Percentiles rank a stretch among this genome's conserved stretches.
These are phyloP conservation scores for sweet orange (Citrus sinensis) DNA, from an alignment of 345 rosid genomes.

Conservation along the genomic window DNA sequence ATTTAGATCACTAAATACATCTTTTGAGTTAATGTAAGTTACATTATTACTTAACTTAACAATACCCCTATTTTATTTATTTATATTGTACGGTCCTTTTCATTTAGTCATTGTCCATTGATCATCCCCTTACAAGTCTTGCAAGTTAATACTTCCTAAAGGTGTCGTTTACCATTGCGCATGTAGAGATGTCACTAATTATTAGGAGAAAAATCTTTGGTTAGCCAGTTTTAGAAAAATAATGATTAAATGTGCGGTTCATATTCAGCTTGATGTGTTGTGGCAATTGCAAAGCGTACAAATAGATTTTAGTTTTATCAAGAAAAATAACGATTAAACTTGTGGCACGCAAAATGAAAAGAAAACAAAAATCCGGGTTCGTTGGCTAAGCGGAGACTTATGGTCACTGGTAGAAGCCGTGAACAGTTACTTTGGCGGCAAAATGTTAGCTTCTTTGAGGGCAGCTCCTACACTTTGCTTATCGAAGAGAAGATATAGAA, in stretches of 20 bases:
- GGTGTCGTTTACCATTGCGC: not conserved
- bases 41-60: no score
- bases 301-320: not conserved
- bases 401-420: not conserved
- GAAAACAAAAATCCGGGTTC: not conserved
- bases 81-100: not conserved
- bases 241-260: not conserved
- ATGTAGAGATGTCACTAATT: not conserved
- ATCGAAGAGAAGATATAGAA: conserved; percentile 1
- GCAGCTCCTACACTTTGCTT: not conserved
- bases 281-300: not conserved
- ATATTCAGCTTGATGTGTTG: not conserved
- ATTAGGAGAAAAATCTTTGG: not conserved
- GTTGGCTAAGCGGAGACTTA: not conserved
- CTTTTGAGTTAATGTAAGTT: no score
- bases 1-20: no score
- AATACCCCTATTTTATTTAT: no score
- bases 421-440: not conserved
- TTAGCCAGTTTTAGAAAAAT: not conserved
- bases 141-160: not conserved
- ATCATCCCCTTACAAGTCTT: not conserved
- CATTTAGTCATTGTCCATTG: not conserved
- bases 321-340: not conserved
- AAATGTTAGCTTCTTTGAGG: conserved; percentile 31
- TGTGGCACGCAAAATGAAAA: not conserved